Percentiles rank a stretch among this genome's conserved stretches.
Conservation (phyloP, 2,329 filamentous ascomycete genomes). For the Ceratocystis diversiconidia region DNA sequence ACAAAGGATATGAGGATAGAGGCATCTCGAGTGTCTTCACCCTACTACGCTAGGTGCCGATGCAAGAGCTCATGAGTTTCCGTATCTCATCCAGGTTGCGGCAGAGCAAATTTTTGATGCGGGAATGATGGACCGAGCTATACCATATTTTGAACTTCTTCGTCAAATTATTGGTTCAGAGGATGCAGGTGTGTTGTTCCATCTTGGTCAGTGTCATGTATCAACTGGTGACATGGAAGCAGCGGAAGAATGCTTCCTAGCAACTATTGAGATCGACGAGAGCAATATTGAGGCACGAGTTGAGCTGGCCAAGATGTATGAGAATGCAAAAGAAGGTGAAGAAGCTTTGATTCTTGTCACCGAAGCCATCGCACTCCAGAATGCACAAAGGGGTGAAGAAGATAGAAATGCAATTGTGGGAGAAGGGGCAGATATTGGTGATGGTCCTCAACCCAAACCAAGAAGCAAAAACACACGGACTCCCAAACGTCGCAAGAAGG, state of each 20-base stretch:
- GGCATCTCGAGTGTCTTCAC: slow-evolving; percentile 56
- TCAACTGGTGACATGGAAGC: slow-evolving; percentile 47
- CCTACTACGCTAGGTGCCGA: slow-evolving; percentile 31
- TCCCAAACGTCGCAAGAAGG: slow-evolving; percentile 58
- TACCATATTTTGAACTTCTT: slow-evolving; percentile 43
- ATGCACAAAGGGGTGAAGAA: slow-evolving; percentile 42
- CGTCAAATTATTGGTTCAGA: slow-evolving; percentile 33
- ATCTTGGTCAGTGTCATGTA: slow-evolving; percentile 55
- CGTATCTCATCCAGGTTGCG: slow-evolving; percentile 64
- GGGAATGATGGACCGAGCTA: slow-evolving; percentile 29
- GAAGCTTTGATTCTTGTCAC: slow-evolving; percentile 65
- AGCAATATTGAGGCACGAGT: slow-evolving; percentile 62
- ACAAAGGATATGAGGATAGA: slow-evolving; percentile 11
- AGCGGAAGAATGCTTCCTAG: slow-evolving; percentile 65
- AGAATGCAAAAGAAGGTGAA: slow-evolving; percentile 56
- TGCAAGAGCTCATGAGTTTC: slow-evolving; percentile 38
- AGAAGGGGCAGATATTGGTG: slow-evolving; percentile 61
- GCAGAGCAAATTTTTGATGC: slow-evolving; percentile 34
- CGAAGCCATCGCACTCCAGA: slow-evolving; percentile 55
- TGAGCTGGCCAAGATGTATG: slow-evolving; percentile 72
- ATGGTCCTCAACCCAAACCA: slow-evolving; percentile 62
- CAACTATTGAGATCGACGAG: slow-evolving; percentile 57
- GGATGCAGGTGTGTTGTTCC: slow-evolving; percentile 39
- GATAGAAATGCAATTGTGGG: slow-evolving; percentile 64
- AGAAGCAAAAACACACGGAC: slow-evolving; percentile 63